A percentile compares a stretch with the other conserved stretches of the same genome.
Evolutionary conservation across 1,139 yeast species (phyloP).

Genomic region (Suhomyces guaymorum): DNA sequence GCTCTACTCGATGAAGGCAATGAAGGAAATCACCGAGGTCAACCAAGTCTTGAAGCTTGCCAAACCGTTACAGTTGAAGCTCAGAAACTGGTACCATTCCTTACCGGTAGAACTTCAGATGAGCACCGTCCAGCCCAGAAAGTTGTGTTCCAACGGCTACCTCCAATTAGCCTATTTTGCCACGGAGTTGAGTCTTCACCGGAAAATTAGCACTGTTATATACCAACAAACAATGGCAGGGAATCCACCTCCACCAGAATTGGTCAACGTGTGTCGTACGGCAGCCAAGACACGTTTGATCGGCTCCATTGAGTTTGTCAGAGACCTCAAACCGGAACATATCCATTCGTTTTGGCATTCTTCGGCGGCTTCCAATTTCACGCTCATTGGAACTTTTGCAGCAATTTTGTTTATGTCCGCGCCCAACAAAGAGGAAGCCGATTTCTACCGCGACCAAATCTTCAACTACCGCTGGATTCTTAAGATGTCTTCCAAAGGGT

Average conservation of each 20-base stretch:
- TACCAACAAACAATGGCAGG: slow-evolving; percentile 43
- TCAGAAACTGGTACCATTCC: slow-evolving; percentile 83
- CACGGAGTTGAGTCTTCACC: slow-evolving; percentile 73
- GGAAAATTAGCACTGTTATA: slow-evolving; percentile 69
- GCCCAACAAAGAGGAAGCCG: slow-evolving; percentile 58
- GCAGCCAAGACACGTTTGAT: slow-evolving; percentile 80
- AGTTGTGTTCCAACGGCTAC: slow-evolving; percentile 68
- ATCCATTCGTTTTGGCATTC: slow-evolving; percentile 88
- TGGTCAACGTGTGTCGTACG: slow-evolving; percentile 68
- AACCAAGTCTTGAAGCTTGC: slow-evolving; percentile 71
- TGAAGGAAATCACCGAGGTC: slow-evolving; percentile 55
- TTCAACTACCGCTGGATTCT: slow-evolving; percentile 75
- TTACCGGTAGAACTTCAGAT: slow-evolving; percentile 71
- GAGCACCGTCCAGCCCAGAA: slow-evolving; percentile 60
- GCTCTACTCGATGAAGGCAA: slow-evolving; percentile 69
- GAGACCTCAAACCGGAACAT: slow-evolving; percentile 76
- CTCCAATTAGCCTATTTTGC: slow-evolving; percentile 84
- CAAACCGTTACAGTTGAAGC: slow-evolving; percentile 77
- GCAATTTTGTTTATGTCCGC: slow-evolving; percentile 71
- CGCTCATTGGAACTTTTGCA: slow-evolving; percentile 84
- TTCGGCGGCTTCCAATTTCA: slow-evolving; percentile 72
- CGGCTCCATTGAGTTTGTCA: slow-evolving; percentile 80
- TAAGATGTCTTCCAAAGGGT: slow-evolving; percentile 70
- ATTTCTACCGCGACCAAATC: slow-evolving; percentile 63
- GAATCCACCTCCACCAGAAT: slow-evolving; percentile 54